Evolutionary conservation across 2,329 filamentous ascomycete species (phyloP).

Genomic region (Colletotrichum australisinense): DNA sequence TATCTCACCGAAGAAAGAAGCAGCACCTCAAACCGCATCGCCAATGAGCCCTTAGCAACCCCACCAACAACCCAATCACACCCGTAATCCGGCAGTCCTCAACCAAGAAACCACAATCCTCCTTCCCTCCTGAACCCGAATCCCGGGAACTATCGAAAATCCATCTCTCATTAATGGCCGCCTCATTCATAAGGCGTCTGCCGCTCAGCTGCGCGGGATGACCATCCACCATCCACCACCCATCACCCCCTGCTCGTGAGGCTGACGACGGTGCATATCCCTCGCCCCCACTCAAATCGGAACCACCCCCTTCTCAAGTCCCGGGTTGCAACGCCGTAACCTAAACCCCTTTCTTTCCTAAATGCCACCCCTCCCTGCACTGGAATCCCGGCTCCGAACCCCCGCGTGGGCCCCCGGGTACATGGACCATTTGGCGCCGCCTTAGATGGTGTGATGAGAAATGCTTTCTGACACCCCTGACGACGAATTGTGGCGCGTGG

Average conservation of each 20-base stretch:
- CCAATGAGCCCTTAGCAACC: not conserved
- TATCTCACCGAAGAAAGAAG: not conserved
- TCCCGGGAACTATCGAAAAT: not conserved
- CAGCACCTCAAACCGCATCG: not conserved
- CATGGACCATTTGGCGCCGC: no score
- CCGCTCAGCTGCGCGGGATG: not conserved
- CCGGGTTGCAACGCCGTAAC: no score
- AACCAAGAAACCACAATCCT: not conserved
- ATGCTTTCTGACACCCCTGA: no score
- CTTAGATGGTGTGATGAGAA: no score
- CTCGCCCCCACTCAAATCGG: not conserved
- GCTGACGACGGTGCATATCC: not conserved
- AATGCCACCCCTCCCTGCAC: no score
- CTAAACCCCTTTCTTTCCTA: no score
- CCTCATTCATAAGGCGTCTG: not conserved
- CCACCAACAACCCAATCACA: not conserved
- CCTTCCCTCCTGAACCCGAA: not conserved
- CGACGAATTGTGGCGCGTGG: no score
- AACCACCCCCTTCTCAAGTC: not conserved
- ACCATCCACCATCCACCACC: not conserved
- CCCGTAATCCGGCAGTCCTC: not conserved
- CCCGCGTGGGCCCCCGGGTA: no score
- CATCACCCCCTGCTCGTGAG: not conserved
- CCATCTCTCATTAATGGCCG: not conserved
- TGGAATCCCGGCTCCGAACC: no score